Conservation (phyloP, 169 alveolate genomes). For the Plasmodium vivax region DNA sequence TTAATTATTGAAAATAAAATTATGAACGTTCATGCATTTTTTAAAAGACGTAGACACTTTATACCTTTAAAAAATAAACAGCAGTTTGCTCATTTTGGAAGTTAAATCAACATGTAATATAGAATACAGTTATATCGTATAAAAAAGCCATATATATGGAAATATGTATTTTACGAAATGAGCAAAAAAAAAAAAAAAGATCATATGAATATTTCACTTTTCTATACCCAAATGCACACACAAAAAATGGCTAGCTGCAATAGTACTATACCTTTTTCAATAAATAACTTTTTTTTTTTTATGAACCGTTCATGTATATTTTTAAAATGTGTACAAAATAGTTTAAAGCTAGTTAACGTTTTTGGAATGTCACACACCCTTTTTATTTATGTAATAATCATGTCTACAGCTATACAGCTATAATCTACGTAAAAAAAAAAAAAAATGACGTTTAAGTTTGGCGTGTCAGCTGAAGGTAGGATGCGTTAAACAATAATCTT, state of each 20-base stretch:
- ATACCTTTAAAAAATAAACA: neutral
- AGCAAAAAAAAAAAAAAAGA: neutral
- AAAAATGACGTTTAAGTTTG: neutral
- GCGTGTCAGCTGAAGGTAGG: neutral
- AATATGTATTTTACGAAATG: neutral
- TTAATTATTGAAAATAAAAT: constrained; percentile 24
- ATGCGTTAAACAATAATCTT: neutral
- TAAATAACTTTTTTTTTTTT: constrained; percentile 13
- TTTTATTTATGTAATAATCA: neutral
- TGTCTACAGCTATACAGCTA: neutral
- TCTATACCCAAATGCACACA: neutral
- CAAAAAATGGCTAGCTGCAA: constrained; percentile 22
- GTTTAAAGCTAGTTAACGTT: neutral
- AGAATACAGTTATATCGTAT: constrained; percentile 1
- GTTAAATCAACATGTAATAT: neutral
- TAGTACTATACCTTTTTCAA: neutral
- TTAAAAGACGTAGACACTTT: neutral
- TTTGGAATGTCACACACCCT: neutral
- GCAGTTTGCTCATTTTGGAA: neutral
- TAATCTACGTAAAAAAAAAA: neutral
- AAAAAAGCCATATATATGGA: neutral
- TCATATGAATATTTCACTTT: neutral
- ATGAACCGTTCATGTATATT: constrained; percentile 23
- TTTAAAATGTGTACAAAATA: neutral
- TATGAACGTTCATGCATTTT: constrained; percentile 43